These are phyloP conservation scores for Teratosphaeriaceae sp. DNA, from an alignment of 2,329 filamentous ascomycete species.

Conservation along the genomic window DNA sequence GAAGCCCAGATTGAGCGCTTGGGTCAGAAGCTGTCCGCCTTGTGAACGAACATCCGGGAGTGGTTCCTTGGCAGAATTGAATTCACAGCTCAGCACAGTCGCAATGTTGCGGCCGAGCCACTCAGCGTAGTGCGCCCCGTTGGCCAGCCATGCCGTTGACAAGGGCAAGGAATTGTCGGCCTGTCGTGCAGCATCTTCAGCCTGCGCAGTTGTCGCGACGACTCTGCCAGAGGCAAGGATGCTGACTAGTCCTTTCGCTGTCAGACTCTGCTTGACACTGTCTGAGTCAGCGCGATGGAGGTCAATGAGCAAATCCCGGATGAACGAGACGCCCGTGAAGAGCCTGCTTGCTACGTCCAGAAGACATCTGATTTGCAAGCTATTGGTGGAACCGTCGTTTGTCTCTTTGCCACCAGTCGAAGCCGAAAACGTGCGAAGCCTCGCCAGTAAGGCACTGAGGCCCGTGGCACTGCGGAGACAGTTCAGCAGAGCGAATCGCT, in stretches of 20 bases:
- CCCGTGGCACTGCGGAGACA: conserved; percentile 70
- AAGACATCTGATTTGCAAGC: background rate
- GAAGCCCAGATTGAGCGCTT: conserved; percentile 66
- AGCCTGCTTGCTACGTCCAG: background rate
- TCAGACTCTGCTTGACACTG: conserved; percentile 39
- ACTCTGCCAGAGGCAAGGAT: conserved; percentile 56
- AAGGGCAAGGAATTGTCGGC: conserved; percentile 33
- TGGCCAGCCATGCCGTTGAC: conserved; percentile 56
- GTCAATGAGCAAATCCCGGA: conserved; percentile 35
- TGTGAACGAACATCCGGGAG: conserved; percentile 4
- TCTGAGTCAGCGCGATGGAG: background rate
- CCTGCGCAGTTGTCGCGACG: conserved; percentile 53
- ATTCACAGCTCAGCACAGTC: conserved; percentile 9
- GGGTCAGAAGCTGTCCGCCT: conserved; percentile 43
- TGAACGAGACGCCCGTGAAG: conserved; percentile 31
- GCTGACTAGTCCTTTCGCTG: conserved; percentile 59
- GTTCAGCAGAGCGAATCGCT: conserved; percentile 48
- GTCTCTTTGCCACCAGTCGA: background rate
- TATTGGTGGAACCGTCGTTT: too few species aligned
- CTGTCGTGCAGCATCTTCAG: conserved; percentile 44
- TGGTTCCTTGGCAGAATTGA: background rate
- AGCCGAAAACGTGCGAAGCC: conserved; percentile 44
- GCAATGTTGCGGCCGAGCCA: conserved; percentile 67
- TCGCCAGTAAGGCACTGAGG: conserved; percentile 67
- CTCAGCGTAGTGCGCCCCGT: conserved; percentile 56